Conservation (phyloP, 495 filamentous ascomycete genomes). For the Daldinia concentrica region DNA sequence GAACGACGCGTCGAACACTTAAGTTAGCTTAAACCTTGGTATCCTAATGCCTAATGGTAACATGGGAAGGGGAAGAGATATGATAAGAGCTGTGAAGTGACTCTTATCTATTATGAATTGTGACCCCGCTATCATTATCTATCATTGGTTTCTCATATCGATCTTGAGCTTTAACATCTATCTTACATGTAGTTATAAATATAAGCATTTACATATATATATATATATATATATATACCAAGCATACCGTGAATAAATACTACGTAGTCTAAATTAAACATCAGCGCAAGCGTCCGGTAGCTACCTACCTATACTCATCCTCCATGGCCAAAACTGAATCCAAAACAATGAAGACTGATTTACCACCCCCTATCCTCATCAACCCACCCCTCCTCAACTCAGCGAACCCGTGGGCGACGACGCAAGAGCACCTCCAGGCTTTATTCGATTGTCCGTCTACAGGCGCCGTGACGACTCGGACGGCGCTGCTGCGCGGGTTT, state of each 20-base stretch:
- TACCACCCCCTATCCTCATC: constrained; percentile 56
- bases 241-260: background rate
- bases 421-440: constrained; percentile 60
- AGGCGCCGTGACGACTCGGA: constrained; percentile 76
- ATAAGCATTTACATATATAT: background rate
- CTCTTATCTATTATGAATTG: constrained; percentile 17
- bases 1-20: too few relatives aligned
- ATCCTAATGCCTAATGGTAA: too few relatives aligned
- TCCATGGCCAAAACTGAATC: background rate
- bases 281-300: background rate
- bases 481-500: constrained; percentile 68
- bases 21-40: background rate
- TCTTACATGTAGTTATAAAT: too few relatives aligned
- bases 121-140: constrained; percentile 17
- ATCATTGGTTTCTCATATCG: background rate
- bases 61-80: background rate
- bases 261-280: background rate
- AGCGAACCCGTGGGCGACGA: constrained; percentile 74
- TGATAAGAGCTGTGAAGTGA: constrained; percentile 2
- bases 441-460: constrained; percentile 68
- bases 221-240: background rate
- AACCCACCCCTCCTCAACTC: constrained; percentile 75
- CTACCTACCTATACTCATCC: background rate
- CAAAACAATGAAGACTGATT: background rate
- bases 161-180: background rate